Evolutionary conservation across 495 filamentous ascomycete species (phyloP), one percentile per base, ranked within the genome.

Genomic region (Podospora fimiseda): DNA sequence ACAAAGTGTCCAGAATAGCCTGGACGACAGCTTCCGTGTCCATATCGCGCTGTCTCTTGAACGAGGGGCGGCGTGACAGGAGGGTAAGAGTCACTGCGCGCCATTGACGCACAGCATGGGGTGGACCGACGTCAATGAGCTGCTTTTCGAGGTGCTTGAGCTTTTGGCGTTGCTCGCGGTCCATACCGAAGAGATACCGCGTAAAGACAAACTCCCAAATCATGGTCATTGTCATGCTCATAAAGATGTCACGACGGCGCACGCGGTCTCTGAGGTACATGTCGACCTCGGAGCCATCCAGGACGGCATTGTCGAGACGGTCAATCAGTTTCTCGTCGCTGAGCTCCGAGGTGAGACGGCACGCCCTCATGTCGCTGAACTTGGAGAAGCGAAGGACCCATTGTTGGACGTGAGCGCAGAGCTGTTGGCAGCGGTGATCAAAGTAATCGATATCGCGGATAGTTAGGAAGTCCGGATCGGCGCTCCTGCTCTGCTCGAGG

Each of bases 191-290:
- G 33, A 98, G 82, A 64, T 97, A 98, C 51, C 94, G 85, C 9
- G 90, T 95, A 68, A 98, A 98, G 64, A 98, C 84, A 62, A 88
- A 95, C 65, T 97, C 92, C 89, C 90, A 96, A 33, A 97, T 82
- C 88, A 98, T 95, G 41, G 84, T 90, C 90, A 96, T 97, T 56
- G 90, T 85, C 58, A 97, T 87, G 20, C 88, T 90, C 87, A 96
- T 95, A 73, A 97, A 94, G 30, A 96, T 86, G 70, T 96, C 89
- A 33, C 90, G 82, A 46, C 93, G 83, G 53, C 80, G 81, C 48
- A 93, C 85, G 40, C 94, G 86, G 63, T 97, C 94, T 55, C 77
- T 77, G 11, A 98, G 82, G 64, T 91, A 90, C 46, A 72, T 71
- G 60, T 97, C 88, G 19, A 92, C 88, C 61, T 96, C 90, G 30